Evolutionary conservation across 306 rosid species (phyloP), one percentile per base, ranked within the genome.

Genomic region (Cucurbita moschata): DNA sequence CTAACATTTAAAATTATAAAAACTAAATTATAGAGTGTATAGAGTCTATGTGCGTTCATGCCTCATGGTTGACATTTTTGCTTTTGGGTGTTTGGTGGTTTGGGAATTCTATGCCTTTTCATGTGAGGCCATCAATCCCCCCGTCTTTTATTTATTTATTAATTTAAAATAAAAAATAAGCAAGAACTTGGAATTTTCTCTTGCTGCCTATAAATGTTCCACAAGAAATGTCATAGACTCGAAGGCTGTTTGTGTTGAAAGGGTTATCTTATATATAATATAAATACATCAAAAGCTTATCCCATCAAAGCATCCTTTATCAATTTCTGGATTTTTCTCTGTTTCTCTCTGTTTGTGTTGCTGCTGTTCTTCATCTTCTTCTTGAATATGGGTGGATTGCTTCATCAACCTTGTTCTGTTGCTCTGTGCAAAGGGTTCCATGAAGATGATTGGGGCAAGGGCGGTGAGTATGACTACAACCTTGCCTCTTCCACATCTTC

Each of bases 331-430:
- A 47, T 68, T 11, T 9, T 14, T 51, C 35, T 30, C 6, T 6
- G 5, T 18, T 44, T 10, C 72, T 19, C 44, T 37, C 71, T 61
- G 40, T 76, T 67, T 77, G 49, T 51, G 11, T 51, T 77, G 30
- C 44, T 68, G 60, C 44, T 47, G 15, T 79, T 77, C 81, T 49
- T 75, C 80, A 8, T 50, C 40, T 5, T 53, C 77, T 60, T 67
- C 74, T 52, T 43, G 51, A 76, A 63, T 19, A 79, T 79, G 85
- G 78, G 42, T 18, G 79, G 60, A 35, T 51, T 63, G 74, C 67
- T 66, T 52, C 74, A 58, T 42, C 69, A 53, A 40, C 67, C 69
- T 44, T 61, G 46, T 72, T 60, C 75, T 23, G 69, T 47, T 43
- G 55, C 65, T 16, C 23, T 74, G 14, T 53, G 60, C 59, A 63